Evolutionary conservation across 805 yeast genomes (phyloP).

Genomic region (Candida sphagnicola): DNA sequence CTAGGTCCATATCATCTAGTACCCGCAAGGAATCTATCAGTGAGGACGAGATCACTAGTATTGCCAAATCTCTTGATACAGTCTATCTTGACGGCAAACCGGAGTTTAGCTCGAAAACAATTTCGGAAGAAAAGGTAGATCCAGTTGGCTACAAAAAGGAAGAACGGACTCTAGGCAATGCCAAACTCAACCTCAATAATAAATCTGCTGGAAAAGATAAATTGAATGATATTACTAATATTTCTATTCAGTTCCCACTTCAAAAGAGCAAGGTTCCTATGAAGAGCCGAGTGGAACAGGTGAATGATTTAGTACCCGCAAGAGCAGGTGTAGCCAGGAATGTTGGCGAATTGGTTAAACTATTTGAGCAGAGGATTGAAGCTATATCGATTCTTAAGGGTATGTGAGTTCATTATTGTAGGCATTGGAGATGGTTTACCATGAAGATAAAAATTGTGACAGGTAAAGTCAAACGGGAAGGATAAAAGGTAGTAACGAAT

Average conservation of each 20-base stretch:
- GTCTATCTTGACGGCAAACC: no score
- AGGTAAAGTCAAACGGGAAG: no score
- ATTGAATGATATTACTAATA: constrained; percentile 18
- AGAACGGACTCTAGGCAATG: no score
- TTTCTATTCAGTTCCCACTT: constrained; percentile 33
- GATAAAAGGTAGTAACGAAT: no score
- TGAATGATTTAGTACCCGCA: neutral
- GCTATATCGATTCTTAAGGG: constrained; percentile 33
- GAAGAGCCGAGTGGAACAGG: neutral
- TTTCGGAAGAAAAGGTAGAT: neutral
- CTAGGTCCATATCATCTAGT: neutral
- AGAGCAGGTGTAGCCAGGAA: constrained; percentile 52
- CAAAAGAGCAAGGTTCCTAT: constrained; percentile 30
- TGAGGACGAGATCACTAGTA: no score
- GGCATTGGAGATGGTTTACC: neutral
- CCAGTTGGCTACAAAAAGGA: neutral
- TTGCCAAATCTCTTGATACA: no score
- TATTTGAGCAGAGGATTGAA: constrained; percentile 57
- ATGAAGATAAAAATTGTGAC: no score
- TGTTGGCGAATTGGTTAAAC: constrained; percentile 58
- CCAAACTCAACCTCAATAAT: no score
- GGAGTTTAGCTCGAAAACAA: no score
- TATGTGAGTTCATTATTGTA: constrained; percentile 11
- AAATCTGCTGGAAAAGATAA: no score
- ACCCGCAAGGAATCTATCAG: neutral